Conservation (phyloP, 345 rosid genomes). For the Physaria fendleri region DNA sequence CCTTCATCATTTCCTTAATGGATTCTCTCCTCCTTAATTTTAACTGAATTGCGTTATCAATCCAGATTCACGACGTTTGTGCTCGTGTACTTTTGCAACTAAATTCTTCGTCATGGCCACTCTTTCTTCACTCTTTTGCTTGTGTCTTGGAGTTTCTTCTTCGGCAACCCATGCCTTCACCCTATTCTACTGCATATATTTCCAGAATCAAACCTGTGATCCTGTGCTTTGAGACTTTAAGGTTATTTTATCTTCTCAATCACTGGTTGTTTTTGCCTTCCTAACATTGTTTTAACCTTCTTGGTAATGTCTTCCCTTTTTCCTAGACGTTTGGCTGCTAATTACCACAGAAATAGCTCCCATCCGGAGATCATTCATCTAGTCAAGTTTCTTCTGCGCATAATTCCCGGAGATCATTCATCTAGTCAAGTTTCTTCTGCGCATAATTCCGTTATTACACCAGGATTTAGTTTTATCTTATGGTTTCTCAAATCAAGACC, state of each 20-base stretch:
- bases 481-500: constrained; percentile 29
- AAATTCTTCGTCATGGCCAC: constrained; percentile 47
- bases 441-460: constrained; percentile 35
- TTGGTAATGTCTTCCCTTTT: not conserved
- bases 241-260: constrained; percentile 35
- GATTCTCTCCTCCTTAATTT: not conserved
- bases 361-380: constrained; percentile 43
- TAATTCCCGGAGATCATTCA: constrained; percentile 47
- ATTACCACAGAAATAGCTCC: constrained; percentile 35
- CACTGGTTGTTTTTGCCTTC: not conserved
- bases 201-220: constrained; percentile 40
- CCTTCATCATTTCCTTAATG: not conserved
- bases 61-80: constrained; percentile 54
- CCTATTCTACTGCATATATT: constrained; percentile 22
- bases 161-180: constrained; percentile 31
- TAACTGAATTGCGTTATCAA: not conserved
- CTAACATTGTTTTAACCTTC: not conserved
- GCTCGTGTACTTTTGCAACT: constrained; percentile 49
- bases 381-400: too few species aligned
- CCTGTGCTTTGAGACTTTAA: constrained; percentile 60
- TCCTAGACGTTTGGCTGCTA: constrained; percentile 43
- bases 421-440: constrained; percentile 62
- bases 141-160: constrained; percentile 46
- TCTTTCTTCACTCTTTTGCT: constrained; percentile 47
- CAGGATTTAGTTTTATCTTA: constrained; percentile 34